phyloP scores from a whole-genome alignment of 2,329 filamentous ascomycete species.

The Blastomyces emzantsi region DNA sequence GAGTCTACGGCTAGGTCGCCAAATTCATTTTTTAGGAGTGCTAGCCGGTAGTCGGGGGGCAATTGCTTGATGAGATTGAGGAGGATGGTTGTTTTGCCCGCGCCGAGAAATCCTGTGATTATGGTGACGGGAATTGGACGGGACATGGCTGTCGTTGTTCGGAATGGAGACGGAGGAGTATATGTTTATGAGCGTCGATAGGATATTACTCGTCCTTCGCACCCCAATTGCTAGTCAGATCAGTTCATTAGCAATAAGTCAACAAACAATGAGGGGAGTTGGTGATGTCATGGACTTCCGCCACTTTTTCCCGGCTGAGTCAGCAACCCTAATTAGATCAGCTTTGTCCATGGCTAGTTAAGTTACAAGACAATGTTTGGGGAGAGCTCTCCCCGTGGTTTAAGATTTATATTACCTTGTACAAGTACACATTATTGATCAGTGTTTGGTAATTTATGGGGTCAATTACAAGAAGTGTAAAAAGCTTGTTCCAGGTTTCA shows the following conservation, averaged over 20 bases:
- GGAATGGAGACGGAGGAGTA: not conserved
- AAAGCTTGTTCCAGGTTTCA: not conserved
- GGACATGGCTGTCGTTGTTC: not conserved
- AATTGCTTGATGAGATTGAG: constrained; percentile 91
- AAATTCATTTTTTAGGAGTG: constrained; percentile 96
- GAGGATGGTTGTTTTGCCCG: constrained; percentile 92
- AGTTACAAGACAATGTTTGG: no score
- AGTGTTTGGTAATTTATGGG: not conserved
- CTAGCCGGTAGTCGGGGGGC: constrained; percentile 76
- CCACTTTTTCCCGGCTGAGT: not conserved
- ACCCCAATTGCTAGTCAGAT: not conserved
- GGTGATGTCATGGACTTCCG: not conserved
- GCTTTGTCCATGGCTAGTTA: no score
- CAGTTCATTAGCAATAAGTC: not conserved
- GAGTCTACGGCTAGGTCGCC: constrained; percentile 91
- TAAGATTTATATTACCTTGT: no score
- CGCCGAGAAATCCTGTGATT: constrained; percentile 90
- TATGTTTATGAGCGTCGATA: not conserved
- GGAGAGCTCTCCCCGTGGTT: no score
- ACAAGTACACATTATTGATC: no score
- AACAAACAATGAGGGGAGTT: not conserved
- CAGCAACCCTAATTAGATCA: not conserved
- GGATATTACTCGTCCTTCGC: not conserved
- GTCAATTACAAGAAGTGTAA: not conserved
- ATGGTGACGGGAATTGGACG: constrained; percentile 79